These are phyloP conservation scores for Centaurea solstitialis DNA, from an alignment of 129 eudicot species.

Conservation along the genomic window DNA sequence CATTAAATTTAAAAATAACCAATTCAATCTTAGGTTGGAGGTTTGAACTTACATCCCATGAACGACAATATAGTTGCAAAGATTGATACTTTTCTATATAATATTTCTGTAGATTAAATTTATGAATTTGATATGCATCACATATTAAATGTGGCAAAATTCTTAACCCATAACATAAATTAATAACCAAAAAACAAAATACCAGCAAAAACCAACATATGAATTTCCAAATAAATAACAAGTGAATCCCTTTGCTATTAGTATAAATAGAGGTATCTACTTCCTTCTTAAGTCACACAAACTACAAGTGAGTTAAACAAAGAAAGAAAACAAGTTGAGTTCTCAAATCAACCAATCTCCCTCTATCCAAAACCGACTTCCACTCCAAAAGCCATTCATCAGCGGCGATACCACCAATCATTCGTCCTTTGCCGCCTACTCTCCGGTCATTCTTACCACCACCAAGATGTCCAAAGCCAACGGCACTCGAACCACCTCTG, in stretches of 20 bases:
- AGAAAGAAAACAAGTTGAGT: conserved; percentile 20
- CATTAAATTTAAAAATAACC: too few relatives aligned
- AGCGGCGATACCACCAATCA: conserved; percentile 22
- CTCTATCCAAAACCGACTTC: conserved; percentile 25
- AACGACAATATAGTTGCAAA: too few relatives aligned
- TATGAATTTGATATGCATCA: background rate
- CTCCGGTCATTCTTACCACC: conserved; percentile 15
- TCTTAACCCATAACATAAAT: background rate
- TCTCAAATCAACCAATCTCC: conserved; percentile 27
- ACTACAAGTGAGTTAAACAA: background rate
- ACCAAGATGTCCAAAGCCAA: conserved; percentile 16
- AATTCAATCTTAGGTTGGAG: too few relatives aligned
- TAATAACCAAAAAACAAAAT: background rate
- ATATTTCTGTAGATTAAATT: too few relatives aligned
- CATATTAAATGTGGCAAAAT: background rate
- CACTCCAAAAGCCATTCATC: conserved; percentile 32
- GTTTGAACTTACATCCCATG: too few relatives aligned
- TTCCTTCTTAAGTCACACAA: background rate
- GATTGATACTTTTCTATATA: too few relatives aligned
- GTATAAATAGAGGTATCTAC: conserved; percentile 5
- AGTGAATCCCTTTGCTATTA: background rate
- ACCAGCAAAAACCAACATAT: background rate
- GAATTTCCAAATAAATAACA: background rate
- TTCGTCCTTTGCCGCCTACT: conserved; percentile 31
- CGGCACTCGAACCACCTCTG: conserved; percentile 26